Evolutionary conservation across 768 basidiomycete species (phyloP).

Genomic region (Amylocystis lapponica): DNA sequence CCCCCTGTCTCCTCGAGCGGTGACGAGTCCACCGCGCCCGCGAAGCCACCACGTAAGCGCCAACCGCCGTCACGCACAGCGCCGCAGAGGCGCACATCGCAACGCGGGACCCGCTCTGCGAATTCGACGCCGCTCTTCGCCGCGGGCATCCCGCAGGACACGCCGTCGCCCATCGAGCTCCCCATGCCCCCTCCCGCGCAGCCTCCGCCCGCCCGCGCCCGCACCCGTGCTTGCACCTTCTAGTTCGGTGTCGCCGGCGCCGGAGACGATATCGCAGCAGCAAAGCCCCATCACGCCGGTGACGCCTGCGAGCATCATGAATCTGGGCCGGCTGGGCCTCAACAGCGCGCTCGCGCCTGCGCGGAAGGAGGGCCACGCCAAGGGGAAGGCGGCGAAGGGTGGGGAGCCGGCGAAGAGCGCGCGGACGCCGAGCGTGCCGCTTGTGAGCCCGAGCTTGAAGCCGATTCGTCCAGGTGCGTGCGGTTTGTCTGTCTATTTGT

Average conservation of each 20-base stretch:
- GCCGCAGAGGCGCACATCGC: conserved; percentile 21
- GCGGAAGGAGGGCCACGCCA: conserved; percentile 14
- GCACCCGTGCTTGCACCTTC: too few relatives aligned
- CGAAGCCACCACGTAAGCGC: conserved; percentile 45
- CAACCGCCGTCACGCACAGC: conserved; percentile 43
- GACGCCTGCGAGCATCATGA: conserved; percentile 92
- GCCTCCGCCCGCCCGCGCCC: conserved; percentile 27
- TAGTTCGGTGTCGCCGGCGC: too few relatives aligned
- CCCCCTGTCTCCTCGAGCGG: conserved; percentile 47
- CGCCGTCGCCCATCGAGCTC: conserved; percentile 80
- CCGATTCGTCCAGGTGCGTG: conserved; percentile 64
- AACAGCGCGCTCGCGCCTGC: conserved; percentile 38
- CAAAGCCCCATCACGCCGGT: conserved; percentile 52
- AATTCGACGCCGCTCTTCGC: conserved; percentile 52
- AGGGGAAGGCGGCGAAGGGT: conserved; percentile 21
- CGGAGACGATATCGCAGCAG: neutral
- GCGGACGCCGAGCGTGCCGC: conserved; percentile 18
- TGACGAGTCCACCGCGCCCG: conserved; percentile 35
- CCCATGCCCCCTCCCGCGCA: conserved; percentile 84
- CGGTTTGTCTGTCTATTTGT: neutral
- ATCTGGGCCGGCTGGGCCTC: conserved; percentile 61
- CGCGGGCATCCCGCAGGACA: conserved; percentile 36
- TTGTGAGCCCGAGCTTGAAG: conserved; percentile 55
- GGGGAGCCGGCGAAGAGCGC: conserved; percentile 8
- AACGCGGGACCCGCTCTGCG: conserved; percentile 41